These are phyloP conservation scores for Silene vulgaris DNA, from an alignment of 179 eudicot species.

Conservation along the genomic window DNA sequence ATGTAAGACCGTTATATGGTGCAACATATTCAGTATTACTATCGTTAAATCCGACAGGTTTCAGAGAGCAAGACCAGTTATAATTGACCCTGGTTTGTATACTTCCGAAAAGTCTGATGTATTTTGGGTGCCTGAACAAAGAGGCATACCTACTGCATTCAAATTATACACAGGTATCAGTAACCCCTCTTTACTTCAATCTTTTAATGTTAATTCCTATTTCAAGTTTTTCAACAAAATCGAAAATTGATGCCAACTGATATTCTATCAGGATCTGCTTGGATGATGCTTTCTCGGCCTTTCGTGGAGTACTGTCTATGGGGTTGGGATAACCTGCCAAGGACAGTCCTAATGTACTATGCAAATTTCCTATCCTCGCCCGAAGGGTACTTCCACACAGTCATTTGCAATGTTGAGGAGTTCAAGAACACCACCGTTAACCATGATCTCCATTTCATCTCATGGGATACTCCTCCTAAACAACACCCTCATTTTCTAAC, in stretches of 20 bases:
- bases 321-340: conserved; percentile 76
- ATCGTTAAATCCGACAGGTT: conserved; percentile 33
- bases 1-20: not conserved
- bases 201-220: not conserved
- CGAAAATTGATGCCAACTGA: not conserved
- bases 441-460: conserved; percentile 65
- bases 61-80: conserved; percentile 68
- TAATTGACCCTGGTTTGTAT: conserved; percentile 70
- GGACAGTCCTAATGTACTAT: conserved; percentile 58
- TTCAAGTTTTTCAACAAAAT: not conserved
- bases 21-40: not conserved
- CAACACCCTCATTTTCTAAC: conserved; percentile 66
- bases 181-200: not conserved
- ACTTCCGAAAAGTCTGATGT: conserved; percentile 52
- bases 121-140: conserved; percentile 48
- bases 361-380: conserved; percentile 71
- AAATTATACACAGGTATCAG: conserved; percentile 62
- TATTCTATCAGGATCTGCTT: conserved; percentile 54
- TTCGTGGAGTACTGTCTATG: conserved; percentile 56
- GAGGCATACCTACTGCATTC: conserved; percentile 60
- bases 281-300: conserved; percentile 74
- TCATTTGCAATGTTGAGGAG: conserved; percentile 58
- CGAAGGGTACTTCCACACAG: conserved; percentile 70
- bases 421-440: conserved; percentile 59
- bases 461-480: conserved; percentile 73